Evolutionary conservation across 129 eudicot species (phyloP), one percentile per base, ranked within the genome.

Genomic region (Deinandra increscens): DNA sequence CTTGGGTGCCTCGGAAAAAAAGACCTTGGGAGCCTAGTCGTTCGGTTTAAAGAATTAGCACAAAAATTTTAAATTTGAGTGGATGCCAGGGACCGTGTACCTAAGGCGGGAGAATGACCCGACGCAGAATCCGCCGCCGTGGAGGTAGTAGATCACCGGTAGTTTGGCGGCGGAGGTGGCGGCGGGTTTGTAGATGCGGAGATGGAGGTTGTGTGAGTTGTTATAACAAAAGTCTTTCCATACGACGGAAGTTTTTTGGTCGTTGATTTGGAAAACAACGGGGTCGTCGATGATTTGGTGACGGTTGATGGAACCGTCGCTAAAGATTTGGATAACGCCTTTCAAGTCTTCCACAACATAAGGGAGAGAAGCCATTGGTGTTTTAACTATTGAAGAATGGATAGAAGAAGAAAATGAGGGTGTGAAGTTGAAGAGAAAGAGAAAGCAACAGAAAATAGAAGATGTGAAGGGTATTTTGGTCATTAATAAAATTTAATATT

Each of bases 81-180:
- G n/a, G n/a, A n/a, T n/a, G n/a, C n/a, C n/a, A n/a, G n/a, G n/a
- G n/a, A n/a, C n/a, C n/a, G n/a, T n/a, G n/a, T n/a, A n/a, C n/a
- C n/a, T n/a, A n/a, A n/a, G n/a, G n/a, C n/a, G n/a, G n/a, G n/a
- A 68, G 23, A 87, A 81, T n/a, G 96, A 84, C 0, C 95, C 96
- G 9, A 86, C 17, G 43, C 96, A 88, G 49, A 91, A 91, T 1
- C 98, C 98, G 3, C 98, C 97, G 2, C 98, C 98, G 50, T 83
- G 98, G 19, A 91, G 56, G 76, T 66, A 91, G 79, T 55, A 84
- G 2, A 88, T 22, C 17, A 88, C 55, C 1, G 96, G 91, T n/a
- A 91, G 85, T 22, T 78, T 78, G 60, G 70, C 43, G 60, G 75
- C 31, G 31, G 31, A 26, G 31, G 31, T 26, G 31, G 31, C 12